phyloP scores from a whole-genome alignment of 1,139 yeast genomes.

The Taphrina wiesneri region DNA sequence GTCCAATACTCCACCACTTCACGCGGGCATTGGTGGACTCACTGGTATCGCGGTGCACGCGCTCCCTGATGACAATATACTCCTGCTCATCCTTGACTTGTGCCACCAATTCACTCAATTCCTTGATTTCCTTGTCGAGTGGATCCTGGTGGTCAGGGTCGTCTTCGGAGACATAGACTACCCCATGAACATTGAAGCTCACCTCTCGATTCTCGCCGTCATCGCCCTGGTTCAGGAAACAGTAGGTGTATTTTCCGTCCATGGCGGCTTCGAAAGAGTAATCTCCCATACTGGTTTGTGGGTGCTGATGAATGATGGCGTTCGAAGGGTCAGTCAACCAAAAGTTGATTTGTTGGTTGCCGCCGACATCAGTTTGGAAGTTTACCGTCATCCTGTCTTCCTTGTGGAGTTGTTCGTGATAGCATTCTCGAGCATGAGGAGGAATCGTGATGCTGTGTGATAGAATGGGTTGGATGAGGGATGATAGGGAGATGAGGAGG shows the following conservation, averaged over 20 bases:
- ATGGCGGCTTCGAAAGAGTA: conserved; percentile 63
- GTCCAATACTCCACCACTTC: conserved; percentile 97
- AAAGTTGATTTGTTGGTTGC: conserved; percentile 59
- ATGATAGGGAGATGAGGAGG: conserved; percentile 52
- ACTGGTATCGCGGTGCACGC: conserved; percentile 94
- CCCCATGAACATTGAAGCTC: conserved; percentile 92
- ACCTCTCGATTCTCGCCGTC: conserved; percentile 76
- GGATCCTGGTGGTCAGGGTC: conserved; percentile 66
- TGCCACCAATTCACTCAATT: conserved; percentile 71
- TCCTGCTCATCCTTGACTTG: conserved; percentile 86
- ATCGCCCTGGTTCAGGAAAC: conserved; percentile 77
- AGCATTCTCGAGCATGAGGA: conserved; percentile 74
- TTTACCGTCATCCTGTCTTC: conserved; percentile 87
- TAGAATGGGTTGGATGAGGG: conserved; percentile 44
- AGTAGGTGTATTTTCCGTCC: conserved; percentile 78
- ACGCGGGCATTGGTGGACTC: conserved; percentile 96
- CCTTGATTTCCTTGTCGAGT: conserved; percentile 79
- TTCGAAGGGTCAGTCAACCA: conserved; percentile 60
- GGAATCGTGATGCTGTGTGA: conserved; percentile 36
- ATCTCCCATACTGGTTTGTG: conserved; percentile 77
- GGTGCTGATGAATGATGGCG: conserved; percentile 53
- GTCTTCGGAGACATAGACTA: conserved; percentile 79
- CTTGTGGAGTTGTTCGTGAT: conserved; percentile 74
- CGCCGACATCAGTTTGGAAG: conserved; percentile 82
- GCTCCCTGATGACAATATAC: conserved; percentile 91